Evolutionary conservation across 768 basidiomycete genomes (phyloP).

Genomic region (Suillus spraguei): DNA sequence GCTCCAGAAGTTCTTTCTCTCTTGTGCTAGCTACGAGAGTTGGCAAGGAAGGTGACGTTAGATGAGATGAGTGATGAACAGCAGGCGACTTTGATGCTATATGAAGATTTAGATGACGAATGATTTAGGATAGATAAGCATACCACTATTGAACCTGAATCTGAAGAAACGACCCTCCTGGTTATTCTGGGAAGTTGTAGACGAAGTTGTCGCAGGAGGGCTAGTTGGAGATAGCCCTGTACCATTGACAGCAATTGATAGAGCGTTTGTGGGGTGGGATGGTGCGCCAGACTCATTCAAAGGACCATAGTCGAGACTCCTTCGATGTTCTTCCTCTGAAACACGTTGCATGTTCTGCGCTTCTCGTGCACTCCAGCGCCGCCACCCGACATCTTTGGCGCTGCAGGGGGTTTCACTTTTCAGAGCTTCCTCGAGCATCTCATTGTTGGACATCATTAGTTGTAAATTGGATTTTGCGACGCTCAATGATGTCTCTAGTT

Average conservation of each 20-base stretch:
- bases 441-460: slow-evolving; percentile 88
- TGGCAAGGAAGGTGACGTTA: slow-evolving; percentile 37
- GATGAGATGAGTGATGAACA: slow-evolving; percentile 26
- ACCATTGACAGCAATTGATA: slow-evolving; percentile 24
- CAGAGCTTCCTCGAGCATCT: slow-evolving; percentile 95
- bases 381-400: slow-evolving; percentile 78
- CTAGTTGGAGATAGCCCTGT: slow-evolving; percentile 16
- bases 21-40: slow-evolving; percentile 32
- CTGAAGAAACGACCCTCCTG: slow-evolving; percentile 72
- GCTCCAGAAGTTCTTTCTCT: slow-evolving; percentile 48
- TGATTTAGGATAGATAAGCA: slow-evolving; percentile 18
- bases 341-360: slow-evolving; percentile 23
- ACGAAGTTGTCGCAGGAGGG: slow-evolving; percentile 30
- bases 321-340: slow-evolving; percentile 33
- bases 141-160: slow-evolving; percentile 61
- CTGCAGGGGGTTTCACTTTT: slow-evolving; percentile 52
- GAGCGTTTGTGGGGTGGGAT: slow-evolving; percentile 22
- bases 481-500: slow-evolving; percentile 83
- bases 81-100: slow-evolving; percentile 40
- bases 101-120: slow-evolving; percentile 13
- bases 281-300: slow-evolving; percentile 31
- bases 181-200: slow-evolving; percentile 29
- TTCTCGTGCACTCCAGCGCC: slow-evolving; percentile 50
- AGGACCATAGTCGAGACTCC: slow-evolving; percentile 35
- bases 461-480: slow-evolving; percentile 88